Conservation (phyloP, 164 flowering plant genomes). For the Chimonanthus praecox region DNA sequence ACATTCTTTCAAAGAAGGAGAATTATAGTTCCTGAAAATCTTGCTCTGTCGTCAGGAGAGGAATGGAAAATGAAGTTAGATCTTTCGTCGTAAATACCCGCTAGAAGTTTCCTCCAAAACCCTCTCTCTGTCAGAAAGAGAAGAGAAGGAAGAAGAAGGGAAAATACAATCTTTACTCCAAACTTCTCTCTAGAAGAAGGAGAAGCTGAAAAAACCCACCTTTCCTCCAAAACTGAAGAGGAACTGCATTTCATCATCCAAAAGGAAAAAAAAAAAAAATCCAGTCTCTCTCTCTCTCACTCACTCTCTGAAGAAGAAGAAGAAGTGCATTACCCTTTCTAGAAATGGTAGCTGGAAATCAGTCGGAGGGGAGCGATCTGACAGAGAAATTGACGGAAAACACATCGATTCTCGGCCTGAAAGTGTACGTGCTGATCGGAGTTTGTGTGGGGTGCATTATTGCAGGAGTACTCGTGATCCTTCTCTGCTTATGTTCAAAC, state of each 20-base stretch:
- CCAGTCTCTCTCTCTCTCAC: not conserved
- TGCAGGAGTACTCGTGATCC: not conserved
- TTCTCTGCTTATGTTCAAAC: not conserved
- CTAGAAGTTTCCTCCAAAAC: too few species aligned
- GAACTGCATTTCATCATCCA: not conserved
- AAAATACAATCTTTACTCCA: too few species aligned
- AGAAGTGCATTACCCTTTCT: not conserved
- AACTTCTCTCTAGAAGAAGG: too few species aligned
- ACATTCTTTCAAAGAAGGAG: too few species aligned
- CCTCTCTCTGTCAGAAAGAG: too few species aligned
- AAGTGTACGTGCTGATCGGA: not conserved
- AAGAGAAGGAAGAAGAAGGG: too few species aligned
- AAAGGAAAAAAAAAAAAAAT: not conserved
- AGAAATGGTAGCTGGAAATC: not conserved
- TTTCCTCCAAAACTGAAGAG: too few species aligned
- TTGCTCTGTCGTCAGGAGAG: too few species aligned
- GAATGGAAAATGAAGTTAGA: too few species aligned
- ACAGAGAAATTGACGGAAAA: slow-evolving; percentile 1
- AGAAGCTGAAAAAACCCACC: too few species aligned
- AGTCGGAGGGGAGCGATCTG: not conserved
- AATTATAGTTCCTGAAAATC: too few species aligned
- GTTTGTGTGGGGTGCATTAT: not conserved
- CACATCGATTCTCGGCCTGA: slow-evolving; percentile 2
- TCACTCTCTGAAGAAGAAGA: not conserved
- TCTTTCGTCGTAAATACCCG: too few species aligned